Base-by-base conservation (phyloP, 805 yeast genomes). In the Zygosaccharomyces gambellarensis region DNA sequence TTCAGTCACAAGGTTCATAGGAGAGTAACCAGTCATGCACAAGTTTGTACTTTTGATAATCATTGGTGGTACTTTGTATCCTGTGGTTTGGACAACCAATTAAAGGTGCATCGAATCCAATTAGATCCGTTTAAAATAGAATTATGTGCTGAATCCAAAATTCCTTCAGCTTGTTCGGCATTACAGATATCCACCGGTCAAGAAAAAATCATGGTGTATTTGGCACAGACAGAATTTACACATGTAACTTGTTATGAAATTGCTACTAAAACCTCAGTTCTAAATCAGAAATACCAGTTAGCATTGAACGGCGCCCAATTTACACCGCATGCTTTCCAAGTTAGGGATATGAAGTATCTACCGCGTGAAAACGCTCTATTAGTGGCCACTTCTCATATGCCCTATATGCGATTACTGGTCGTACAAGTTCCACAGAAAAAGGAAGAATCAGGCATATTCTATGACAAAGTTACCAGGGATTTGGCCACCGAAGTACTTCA, bases 221-320 rank as follows among this genome's bases (percentile, higher is more conserved):
- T 83, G 0, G 81, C 87, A 3, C 75, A 84, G 55, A 60, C 73
- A 28, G 89, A 85, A 28, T 76, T 78, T 34, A 81, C 92, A 0
- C 71, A 78, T 49, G 50, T 86, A 36, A 73, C 78, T 2, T 73
- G 79, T n/a, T 72, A 75, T 46, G 53, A 58, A 27, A 25, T 45
- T n/a, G 45, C 12, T 6, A n/a, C 21, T 5, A 8, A 8, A 3
- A n/a, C 7, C 17, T 31, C 40, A 22, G 27, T 12, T 21, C 28
- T 43, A 22, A 29, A 50, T 29, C 43, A 47, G 23, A 31, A 14
- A 12, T 51, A 21, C 17, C 57, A 22, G 47, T 61, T 86, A 5
- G 82, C 92, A 0, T 66, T 85, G 42, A 85, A 84, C 63, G 90
- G 82, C 61, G 84, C 94, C 0, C 85, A 85, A 57, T 87, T 85